Base-by-base conservation (phyloP, 164 flowering plant genomes). In the Warburgia ugandensis region DNA sequence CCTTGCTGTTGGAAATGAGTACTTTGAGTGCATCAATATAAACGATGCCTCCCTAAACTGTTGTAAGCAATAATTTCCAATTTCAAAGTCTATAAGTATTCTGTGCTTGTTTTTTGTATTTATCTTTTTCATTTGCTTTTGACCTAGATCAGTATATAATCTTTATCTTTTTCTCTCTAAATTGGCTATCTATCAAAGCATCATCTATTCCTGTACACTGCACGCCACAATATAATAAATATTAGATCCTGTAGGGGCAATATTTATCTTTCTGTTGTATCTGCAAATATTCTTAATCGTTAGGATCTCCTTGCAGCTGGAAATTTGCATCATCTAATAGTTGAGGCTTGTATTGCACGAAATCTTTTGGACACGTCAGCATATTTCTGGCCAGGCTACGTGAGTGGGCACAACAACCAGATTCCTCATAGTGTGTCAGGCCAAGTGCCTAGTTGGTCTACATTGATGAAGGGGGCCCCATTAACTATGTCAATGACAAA, bases 301-400 rank as follows among this genome's bases (percentile, higher is more conserved):
- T 5, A 47, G 2, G 23, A 28, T 9, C 46, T 38, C 9, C 22
- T 58, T 68, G 75, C 92, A 92, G 99, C 95, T 80, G 99, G 99
- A 65, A 88, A 78, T 68, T 59, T 92, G 83, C 72, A 79, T 41
- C 97, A 92, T 68, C 72, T 92, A 65, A 84, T 92, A 56, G 92
- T 92, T 61, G 99, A 92, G 77, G 85, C 99, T 54, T 92, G 99
- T 55, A 80, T 88, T 55, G 88, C 99, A 16, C 69, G 99, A 69
- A 79, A 80, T 60, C 66, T 92, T 23, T 53, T 92, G 64, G 97
- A 92, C 56, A 84, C 94, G 29, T 81, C 97, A 40, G 95, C 84
- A 48, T 92, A 92, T 66, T 80, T 73, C 65, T 92, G 97, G 97
- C 91, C 89, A 13, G 95, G 95, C 56, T 92, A 86, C 71, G 97